Evolutionary conservation across 2,329 filamentous ascomycete genomes (phyloP).

Genomic region (Pyrenophora seminiperda): DNA sequence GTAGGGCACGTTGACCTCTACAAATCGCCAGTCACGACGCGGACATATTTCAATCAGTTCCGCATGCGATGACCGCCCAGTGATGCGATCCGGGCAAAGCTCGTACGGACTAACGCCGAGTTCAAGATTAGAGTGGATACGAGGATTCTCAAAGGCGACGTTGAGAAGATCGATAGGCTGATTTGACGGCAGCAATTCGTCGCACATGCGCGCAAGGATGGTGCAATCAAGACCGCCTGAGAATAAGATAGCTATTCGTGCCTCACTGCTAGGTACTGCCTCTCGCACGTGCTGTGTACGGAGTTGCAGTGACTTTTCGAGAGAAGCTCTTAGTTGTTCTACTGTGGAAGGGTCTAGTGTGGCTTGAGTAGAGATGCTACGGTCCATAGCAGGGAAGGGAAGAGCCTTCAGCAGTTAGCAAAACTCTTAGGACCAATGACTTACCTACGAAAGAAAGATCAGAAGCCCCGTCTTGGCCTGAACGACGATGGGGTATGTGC

Average conservation of each 20-base stretch:
- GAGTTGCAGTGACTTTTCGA: constrained; percentile 66
- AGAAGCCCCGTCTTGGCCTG: constrained; percentile 9
- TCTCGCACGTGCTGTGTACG: constrained; percentile 52
- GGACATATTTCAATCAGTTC: constrained; percentile 76
- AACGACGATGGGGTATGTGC: constrained; percentile 34
- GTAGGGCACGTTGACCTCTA: constrained; percentile 85
- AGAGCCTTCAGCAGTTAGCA: constrained; percentile 43
- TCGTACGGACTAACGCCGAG: constrained; percentile 65
- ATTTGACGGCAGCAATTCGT: constrained; percentile 71
- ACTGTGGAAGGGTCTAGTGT: constrained; percentile 54
- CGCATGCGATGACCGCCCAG: constrained; percentile 77
- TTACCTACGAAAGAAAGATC: constrained; percentile 43
- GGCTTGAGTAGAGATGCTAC: constrained; percentile 1
- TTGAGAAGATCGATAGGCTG: constrained; percentile 88
- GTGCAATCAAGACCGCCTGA: constrained; percentile 95
- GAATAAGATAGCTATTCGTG: constrained; percentile 79
- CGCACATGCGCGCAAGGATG: constrained; percentile 77
- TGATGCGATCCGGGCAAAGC: constrained; percentile 86
- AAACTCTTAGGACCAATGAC: constrained; percentile 15
- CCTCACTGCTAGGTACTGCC: constrained; percentile 30
- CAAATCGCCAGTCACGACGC: constrained; percentile 76
- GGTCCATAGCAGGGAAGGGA: constrained; percentile 55
- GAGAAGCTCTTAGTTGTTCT: constrained; percentile 56
- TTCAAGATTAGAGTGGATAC: constrained; percentile 54
- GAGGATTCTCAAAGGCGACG: constrained; percentile 95